phyloP scores from a whole-genome alignment of 192 early-diverging fungal genomes.

The Pilaira anomala region DNA sequence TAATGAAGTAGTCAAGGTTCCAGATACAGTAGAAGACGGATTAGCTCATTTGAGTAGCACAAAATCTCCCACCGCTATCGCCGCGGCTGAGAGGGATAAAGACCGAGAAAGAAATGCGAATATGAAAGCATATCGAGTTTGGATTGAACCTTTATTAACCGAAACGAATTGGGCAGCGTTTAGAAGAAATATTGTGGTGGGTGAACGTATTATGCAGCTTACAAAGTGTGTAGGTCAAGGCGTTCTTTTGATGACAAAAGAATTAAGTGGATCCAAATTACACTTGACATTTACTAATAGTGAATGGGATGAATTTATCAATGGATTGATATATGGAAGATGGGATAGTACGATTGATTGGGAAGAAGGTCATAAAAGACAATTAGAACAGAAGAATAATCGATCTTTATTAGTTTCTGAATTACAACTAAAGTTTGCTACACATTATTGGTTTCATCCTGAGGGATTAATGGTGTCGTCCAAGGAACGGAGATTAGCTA shows the following conservation, averaged over 20 bases:
- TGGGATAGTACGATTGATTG: conserved; percentile 24
- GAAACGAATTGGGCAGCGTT: conserved; percentile 43
- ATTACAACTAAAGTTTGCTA: conserved; percentile 21
- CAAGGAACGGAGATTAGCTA: conserved; percentile 1
- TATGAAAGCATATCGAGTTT: conserved; percentile 38
- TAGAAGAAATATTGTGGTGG: conserved; percentile 40
- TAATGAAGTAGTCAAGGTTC: conserved; percentile 8
- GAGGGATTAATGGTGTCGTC: conserved; percentile 14
- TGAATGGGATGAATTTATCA: conserved; percentile 42
- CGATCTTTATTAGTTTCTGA: conserved; percentile 24
- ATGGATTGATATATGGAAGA: conserved; percentile 19
- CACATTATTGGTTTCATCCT: conserved; percentile 26
- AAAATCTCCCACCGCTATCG: too few relatives aligned
- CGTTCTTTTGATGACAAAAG: conserved; percentile 48
- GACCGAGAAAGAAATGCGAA: conserved; percentile 37
- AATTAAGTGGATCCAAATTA: conserved; percentile 44
- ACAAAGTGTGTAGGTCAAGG: conserved; percentile 40
- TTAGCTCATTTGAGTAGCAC: too few relatives aligned
- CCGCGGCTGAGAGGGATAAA: conserved; percentile 12
- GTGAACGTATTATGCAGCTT: conserved; percentile 39
- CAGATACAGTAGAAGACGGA: too few relatives aligned
- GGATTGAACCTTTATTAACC: conserved; percentile 34
- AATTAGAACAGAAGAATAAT: too few relatives aligned
- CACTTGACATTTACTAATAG: conserved; percentile 41
- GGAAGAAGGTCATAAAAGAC: conserved; percentile 1